phyloP scores from a whole-genome alignment of 2,329 filamentous ascomycete genomes.

The Aplosporella prunicola region DNA sequence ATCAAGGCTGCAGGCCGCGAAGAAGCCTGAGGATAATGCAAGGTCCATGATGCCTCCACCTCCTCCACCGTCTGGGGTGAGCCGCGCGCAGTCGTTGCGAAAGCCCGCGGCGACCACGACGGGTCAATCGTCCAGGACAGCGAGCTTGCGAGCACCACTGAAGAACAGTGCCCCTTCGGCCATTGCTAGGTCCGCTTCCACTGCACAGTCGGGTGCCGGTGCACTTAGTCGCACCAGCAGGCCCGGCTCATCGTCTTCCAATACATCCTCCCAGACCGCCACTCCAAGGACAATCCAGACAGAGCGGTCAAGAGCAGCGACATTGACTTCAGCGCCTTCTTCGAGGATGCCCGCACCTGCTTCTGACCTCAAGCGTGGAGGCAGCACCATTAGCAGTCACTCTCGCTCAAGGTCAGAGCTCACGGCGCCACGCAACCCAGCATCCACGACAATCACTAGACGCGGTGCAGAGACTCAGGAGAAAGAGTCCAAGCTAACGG shows the following conservation, averaged over 20 bases:
- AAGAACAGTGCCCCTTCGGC: neutral
- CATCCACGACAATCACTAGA: neutral
- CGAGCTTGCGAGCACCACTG: constrained; percentile 3
- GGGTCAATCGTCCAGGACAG: neutral
- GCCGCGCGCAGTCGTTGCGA: constrained; percentile 6
- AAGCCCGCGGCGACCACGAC: neutral
- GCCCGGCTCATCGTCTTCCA: constrained; percentile 1
- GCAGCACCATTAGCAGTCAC: constrained; percentile 1
- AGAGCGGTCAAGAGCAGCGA: constrained; percentile 7
- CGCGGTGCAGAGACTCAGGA: neutral
- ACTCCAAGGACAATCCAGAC: neutral
- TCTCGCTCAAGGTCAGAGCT: constrained; percentile 7
- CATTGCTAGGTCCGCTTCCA: neutral
- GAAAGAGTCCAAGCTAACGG: constrained; percentile 7
- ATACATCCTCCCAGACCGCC: neutral
- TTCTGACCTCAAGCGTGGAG: neutral
- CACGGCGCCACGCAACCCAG: neutral
- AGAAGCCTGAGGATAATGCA: neutral
- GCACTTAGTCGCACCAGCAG: neutral
- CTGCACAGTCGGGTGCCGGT: neutral
- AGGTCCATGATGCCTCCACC: constrained; percentile 1
- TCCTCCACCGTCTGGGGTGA: constrained; percentile 2
- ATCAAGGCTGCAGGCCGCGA: neutral
- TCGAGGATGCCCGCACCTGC: constrained; percentile 1
- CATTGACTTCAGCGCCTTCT: neutral